Base-by-base conservation (phyloP, 495 filamentous ascomycete species). In the Hyphodiscus hymeniophilus region DNA sequence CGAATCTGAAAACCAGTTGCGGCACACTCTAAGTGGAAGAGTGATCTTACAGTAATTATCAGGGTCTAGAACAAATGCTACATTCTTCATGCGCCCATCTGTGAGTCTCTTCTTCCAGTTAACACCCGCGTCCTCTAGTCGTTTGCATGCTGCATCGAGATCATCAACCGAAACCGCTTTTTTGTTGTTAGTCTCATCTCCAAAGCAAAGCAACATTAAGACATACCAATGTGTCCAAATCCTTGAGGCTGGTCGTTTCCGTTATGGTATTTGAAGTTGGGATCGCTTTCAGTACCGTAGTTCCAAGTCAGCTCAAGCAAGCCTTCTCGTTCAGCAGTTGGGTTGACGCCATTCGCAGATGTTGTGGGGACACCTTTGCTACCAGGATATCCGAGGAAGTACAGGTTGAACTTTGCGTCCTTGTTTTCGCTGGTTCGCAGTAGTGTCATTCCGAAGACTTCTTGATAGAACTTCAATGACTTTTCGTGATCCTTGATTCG, bases 101-200 rank as follows among this genome's bases (percentile, higher is more conserved):
- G 83, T 90, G 47, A 98, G 75, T 53, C 86, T 73, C 80, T 96
- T 97, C 76, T 95, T 94, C 84, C 88, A 98, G 64, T 79, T 80
- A 22, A 91, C 82, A 7, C 84, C 77, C 58, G 86, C 68, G 11
- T 76, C 75, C 63, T 96, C 92, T 58, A 96, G 87, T 12, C 92
- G 74, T 43, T 78, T 68, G 60, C 91, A 96, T 31, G 92, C 88
- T 21, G 82, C 84, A 42, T 89, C 79, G 28, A 98, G 65, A 58
- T 92, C 81, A 58, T 98, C 92, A 11, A 95, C 91, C n/a, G 82
- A 79, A 42, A 98, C 69, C 60, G 82, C 84, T 82, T 43, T 16
- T 22, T 11, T 28, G 18, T 15, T n/a, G n/a, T n/a, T n/a, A n/a
- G n/a, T n/a, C n/a, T n/a, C n/a, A n/a, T n/a, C n/a, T n/a, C n/a